These are phyloP conservation scores for Lactarius hengduanensis DNA, from an alignment of 768 basidiomycete genomes.

Conservation along the genomic window DNA sequence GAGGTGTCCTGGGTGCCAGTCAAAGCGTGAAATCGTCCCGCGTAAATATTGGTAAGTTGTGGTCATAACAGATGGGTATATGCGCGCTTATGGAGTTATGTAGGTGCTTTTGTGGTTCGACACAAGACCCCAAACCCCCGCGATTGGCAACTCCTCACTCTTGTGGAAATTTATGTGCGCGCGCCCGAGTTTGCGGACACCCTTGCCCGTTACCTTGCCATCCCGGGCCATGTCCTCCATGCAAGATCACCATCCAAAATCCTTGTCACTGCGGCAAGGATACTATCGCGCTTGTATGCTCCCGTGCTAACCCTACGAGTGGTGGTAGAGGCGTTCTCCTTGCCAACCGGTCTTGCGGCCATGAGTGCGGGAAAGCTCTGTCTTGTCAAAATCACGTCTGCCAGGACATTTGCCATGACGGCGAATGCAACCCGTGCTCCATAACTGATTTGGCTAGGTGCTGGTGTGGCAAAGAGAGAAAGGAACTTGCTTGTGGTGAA, in stretches of 20 bases:
- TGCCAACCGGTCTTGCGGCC: conserved; percentile 40
- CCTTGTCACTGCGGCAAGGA: conserved; percentile 76
- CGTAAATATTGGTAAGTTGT: conserved; percentile 60
- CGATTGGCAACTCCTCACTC: conserved; percentile 75
- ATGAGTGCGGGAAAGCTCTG: conserved; percentile 46
- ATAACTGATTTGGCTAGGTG: conserved; percentile 57
- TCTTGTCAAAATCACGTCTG: conserved; percentile 75
- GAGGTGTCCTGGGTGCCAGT: conserved; percentile 94
- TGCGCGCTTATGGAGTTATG: conserved; percentile 11
- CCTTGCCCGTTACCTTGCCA: conserved; percentile 85
- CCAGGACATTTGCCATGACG: conserved; percentile 67
- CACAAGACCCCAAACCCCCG: conserved; percentile 66
- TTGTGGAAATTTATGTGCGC: conserved; percentile 68
- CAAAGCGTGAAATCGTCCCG: conserved; percentile 65
- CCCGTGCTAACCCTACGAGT: conserved; percentile 37
- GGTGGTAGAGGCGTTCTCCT: conserved; percentile 26
- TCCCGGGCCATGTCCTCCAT: conserved; percentile 96
- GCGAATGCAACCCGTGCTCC: conserved; percentile 65
- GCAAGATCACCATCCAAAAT: conserved; percentile 73
- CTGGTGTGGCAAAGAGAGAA: conserved; percentile 74
- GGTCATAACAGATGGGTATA: neutral
- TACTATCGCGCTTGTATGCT: conserved; percentile 58
- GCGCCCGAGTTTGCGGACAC: conserved; percentile 67
- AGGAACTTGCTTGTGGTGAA: conserved; percentile 64
- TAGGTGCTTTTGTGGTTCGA: conserved; percentile 84